A percentile compares a stretch with the other conserved stretches of the same genome.
phyloP scores from a whole-genome alignment of 192 early-diverging fungal genomes.

The Fimicolochytrium jonesii region DNA sequence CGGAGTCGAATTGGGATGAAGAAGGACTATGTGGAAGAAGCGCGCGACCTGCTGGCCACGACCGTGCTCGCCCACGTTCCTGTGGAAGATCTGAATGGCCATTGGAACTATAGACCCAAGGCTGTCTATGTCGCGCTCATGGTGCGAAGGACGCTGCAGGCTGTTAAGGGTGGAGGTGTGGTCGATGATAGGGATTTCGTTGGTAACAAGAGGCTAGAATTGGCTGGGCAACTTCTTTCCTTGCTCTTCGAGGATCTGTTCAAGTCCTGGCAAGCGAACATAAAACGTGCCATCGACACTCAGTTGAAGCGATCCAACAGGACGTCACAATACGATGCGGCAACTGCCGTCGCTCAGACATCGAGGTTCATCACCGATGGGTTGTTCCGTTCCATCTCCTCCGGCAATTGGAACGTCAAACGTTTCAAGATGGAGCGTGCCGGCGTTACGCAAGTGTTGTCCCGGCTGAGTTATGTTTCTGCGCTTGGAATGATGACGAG shows the following conservation, averaged over 20 bases:
- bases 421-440: slow-evolving; percentile 99
- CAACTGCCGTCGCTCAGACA: slow-evolving; percentile 38
- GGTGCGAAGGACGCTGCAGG: slow-evolving; percentile 86
- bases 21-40: slow-evolving; percentile 67
- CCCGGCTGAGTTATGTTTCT: slow-evolving; percentile 87
- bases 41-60: slow-evolving; percentile 78
- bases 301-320: slow-evolving; percentile 84
- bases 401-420: slow-evolving; percentile 97
- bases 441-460: slow-evolving; percentile 94
- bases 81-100: slow-evolving; percentile 57
- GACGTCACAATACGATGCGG: slow-evolving; percentile 81
- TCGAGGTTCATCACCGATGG: slow-evolving; percentile 83
- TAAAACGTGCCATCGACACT: slow-evolving; percentile 90
- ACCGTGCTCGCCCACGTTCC: slow-evolving; percentile 88
- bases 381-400: slow-evolving; percentile 87
- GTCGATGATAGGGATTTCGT: slow-evolving; percentile 97
- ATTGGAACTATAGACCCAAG: slow-evolving; percentile 86
- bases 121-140: slow-evolving; percentile 91
- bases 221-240: slow-evolving; percentile 92
- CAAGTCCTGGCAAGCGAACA: slow-evolving; percentile 81
- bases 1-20: slow-evolving; percentile 26
- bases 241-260: slow-evolving; percentile 97
- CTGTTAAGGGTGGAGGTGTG: slow-evolving; percentile 72
- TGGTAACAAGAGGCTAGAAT: slow-evolving; percentile 96
- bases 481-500: slow-evolving; percentile 98